Base-by-base conservation (phyloP, 129 eudicot species). In the Pittosporum tobira region DNA sequence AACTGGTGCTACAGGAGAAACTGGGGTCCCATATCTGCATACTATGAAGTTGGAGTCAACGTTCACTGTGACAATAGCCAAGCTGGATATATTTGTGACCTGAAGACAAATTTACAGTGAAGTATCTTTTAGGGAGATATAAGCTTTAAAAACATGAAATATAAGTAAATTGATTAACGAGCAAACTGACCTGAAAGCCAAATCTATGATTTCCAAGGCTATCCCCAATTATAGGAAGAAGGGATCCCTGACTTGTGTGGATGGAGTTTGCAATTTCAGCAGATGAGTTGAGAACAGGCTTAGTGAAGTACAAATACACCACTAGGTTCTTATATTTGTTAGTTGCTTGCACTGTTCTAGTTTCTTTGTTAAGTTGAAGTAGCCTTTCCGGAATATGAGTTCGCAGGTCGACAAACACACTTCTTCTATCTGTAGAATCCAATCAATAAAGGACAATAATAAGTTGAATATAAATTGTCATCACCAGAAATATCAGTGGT, bases 331-430 rank as follows among this genome's bases (percentile, higher is more conserved):
- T 73, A 29, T 69, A 48, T 56, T 59, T 73, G 46, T 87, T 91
- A 18, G 98, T 91, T 63, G 94, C 98, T 72, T 71, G 74, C 68
- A 91, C 85, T 24, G 83, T 76, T 83, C 98, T 83, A 36, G 85
- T 79, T 55, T 73, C 82, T 28, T 72, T 80, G 68, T 75, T 57
- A 51, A 91, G 80, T 61, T 83, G 77, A 61, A 91, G 75, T 57
- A 83, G 72, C 81, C 62, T 71, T 56, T 91, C 98, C 4, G 87
- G 87, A 49, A 91, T 65, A 77, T 58, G 98, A 74, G 85, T 83
- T 75, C 96, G 74, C 68, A 91, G 21, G 69, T 79, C 72, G 40
- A 77, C 96, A 49, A 62, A 70, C 13, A 74, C 96, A 46, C 52
- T 71, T 68, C 98, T 81, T 75, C 94, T 80, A 63, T 91, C 96